phyloP scores from a whole-genome alignment of 2,329 filamentous ascomycete genomes.

The Trichoderma harzianum region DNA sequence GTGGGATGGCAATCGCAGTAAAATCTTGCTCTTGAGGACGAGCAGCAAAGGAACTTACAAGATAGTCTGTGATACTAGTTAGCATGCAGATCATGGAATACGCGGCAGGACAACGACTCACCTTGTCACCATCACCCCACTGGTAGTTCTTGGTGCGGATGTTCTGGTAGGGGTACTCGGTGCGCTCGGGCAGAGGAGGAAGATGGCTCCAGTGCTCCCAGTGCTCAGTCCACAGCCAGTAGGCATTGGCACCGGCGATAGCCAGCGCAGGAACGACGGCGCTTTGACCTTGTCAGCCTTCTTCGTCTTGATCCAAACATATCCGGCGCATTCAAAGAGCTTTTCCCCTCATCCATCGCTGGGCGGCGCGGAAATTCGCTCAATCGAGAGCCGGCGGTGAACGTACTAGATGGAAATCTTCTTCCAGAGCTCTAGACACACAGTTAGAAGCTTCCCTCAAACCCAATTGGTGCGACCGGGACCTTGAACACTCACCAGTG shows the following conservation, averaged over 20 bases:
- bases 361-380: conserved; percentile 26
- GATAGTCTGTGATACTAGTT: conserved; percentile 49
- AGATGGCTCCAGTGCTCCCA: conserved; percentile 93
- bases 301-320: conserved; percentile 9
- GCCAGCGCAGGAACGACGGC: conserved; percentile 70
- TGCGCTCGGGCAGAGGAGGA: conserved; percentile 82
- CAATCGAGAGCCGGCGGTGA: conserved; percentile 19
- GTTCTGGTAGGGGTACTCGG: conserved; percentile 97
- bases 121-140: conserved; percentile 96
- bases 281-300: conserved; percentile 45
- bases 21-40: not conserved
- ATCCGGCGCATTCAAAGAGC: not conserved
- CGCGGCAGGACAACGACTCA: conserved; percentile 34
- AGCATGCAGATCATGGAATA: conserved; percentile 21
- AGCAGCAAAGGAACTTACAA: conserved; percentile 30
- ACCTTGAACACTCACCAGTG: conserved; percentile 61
- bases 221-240: conserved; percentile 88
- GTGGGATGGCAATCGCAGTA: not conserved
- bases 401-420: conserved; percentile 95
- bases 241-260: conserved; percentile 76
- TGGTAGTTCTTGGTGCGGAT: conserved; percentile 93
- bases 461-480: not conserved
- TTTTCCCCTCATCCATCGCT: not conserved
- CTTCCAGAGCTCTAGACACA: conserved; percentile 75
- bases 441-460: conserved; percentile 31